These are phyloP conservation scores for Aureobasidium sp. DNA, from an alignment of 2,329 filamentous ascomycete species.

Conservation along the genomic window DNA sequence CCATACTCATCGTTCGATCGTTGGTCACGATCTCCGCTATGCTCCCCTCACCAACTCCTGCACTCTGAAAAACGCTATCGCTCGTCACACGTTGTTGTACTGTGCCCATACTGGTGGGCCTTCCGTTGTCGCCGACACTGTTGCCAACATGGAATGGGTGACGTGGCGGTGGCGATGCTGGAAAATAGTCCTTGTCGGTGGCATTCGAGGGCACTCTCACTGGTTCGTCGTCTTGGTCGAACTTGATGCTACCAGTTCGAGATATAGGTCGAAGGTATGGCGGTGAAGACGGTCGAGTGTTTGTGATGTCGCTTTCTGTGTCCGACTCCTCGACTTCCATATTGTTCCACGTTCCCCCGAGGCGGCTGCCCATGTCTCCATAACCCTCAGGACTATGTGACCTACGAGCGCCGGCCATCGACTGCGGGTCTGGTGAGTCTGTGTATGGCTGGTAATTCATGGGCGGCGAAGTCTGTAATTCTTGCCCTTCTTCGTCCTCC, in stretches of 20 bases:
- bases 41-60: slow-evolving; percentile 15
- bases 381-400: slow-evolving; percentile 9
- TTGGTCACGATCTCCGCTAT: slow-evolving; percentile 15
- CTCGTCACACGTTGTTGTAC: slow-evolving; percentile 17
- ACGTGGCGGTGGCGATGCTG: background rate
- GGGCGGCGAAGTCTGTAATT: slow-evolving; percentile 28
- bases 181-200: slow-evolving; percentile 8
- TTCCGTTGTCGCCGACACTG: background rate
- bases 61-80: slow-evolving; percentile 16
- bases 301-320: background rate
- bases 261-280: slow-evolving; percentile 17
- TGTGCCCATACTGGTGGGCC: slow-evolving; percentile 18
- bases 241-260: slow-evolving; percentile 17
- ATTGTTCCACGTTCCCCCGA: slow-evolving; percentile 18
- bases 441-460: slow-evolving; percentile 29
- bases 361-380: slow-evolving; percentile 14
- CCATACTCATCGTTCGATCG: slow-evolving; percentile 16
- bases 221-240: background rate
- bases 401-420: background rate
- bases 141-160: slow-evolving; percentile 5
- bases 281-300: slow-evolving; percentile 5
- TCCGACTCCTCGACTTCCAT: slow-evolving; percentile 8
- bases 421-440: slow-evolving; percentile 23
- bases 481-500: slow-evolving; percentile 41
- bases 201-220: slow-evolving; percentile 1